These are phyloP conservation scores for Lichina pygmaea DNA, from an alignment of 495 filamentous ascomycete genomes.

Conservation along the genomic window DNA sequence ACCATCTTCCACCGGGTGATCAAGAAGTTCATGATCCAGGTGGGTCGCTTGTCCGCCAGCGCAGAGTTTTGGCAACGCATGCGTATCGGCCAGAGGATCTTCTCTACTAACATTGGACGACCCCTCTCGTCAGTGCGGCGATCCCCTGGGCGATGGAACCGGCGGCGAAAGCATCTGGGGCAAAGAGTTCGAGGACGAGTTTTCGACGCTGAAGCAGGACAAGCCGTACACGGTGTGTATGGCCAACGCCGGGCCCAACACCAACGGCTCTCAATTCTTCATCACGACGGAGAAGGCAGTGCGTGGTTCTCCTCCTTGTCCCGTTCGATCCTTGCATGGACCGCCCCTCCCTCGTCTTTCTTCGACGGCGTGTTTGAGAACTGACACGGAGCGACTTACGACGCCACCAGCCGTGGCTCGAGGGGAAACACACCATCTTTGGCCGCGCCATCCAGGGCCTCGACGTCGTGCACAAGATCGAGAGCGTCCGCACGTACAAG, in stretches of 20 bases:
- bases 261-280: conserved; percentile 64
- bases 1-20: conserved; percentile 96
- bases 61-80: not conserved
- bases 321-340: not conserved
- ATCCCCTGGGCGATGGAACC: conserved; percentile 83
- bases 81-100: not conserved
- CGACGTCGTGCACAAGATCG: conserved; percentile 92
- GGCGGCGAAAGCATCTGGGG: conserved; percentile 97
- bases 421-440: conserved; percentile 91
- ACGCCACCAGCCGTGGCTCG: conserved; percentile 47
- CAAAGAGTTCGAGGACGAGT: conserved; percentile 84
- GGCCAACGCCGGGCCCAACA: conserved; percentile 83
- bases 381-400: too few species aligned
- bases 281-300: conserved; percentile 89
- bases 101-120: too few species aligned
- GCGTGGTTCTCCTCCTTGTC: conserved; percentile 6
- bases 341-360: not conserved
- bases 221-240: conserved; percentile 89
- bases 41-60: not conserved
- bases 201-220: conserved; percentile 73
- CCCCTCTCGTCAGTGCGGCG: conserved; percentile 34
- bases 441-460: conserved; percentile 68
- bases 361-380: not conserved
- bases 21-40: conserved; percentile 89
- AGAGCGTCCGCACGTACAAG: conserved; percentile 75